phyloP scores from a whole-genome alignment of 2,329 filamentous ascomycete genomes.

The Alternaria triticina region DNA sequence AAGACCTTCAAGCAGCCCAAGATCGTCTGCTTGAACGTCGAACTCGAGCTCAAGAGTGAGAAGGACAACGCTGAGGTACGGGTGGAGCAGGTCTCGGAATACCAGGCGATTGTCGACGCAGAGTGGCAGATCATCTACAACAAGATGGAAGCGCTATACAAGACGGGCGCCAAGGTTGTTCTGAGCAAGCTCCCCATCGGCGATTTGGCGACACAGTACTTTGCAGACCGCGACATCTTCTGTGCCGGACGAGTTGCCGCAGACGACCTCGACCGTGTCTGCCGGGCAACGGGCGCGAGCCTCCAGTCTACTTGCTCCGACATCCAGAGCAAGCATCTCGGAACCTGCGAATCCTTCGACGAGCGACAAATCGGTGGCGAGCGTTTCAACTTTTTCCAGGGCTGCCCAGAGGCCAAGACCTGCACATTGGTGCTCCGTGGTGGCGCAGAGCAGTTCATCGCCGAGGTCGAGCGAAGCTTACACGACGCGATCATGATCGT shows the following conservation, averaged over 20 bases:
- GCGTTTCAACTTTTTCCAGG: slow-evolving; percentile 98
- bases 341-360: slow-evolving; percentile 88
- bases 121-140: slow-evolving; percentile 99
- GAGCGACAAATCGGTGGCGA: slow-evolving; percentile 97
- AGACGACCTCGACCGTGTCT: slow-evolving; percentile 95
- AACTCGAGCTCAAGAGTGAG: slow-evolving; percentile 97
- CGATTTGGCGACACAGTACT: slow-evolving; percentile 95
- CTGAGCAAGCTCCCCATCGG: slow-evolving; percentile 97
- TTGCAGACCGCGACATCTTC: slow-evolving; percentile 97
- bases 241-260: slow-evolving; percentile 91
- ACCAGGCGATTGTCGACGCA: slow-evolving; percentile 98
- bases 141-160: slow-evolving; percentile 93
- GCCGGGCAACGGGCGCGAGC: slow-evolving; percentile 90
- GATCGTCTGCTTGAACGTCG: slow-evolving; percentile 96
- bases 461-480: slow-evolving; percentile 94
- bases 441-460: slow-evolving; percentile 98
- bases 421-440: slow-evolving; percentile 95
- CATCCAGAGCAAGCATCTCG: slow-evolving; percentile 86
- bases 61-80: slow-evolving; percentile 99
- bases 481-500: slow-evolving; percentile 99
- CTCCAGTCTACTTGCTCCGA: slow-evolving; percentile 97
- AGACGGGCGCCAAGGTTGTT: slow-evolving; percentile 96
- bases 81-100: slow-evolving; percentile 97
- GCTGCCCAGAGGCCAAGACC: slow-evolving; percentile 93
- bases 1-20: slow-evolving; percentile 94